Base-by-base conservation (phyloP, 164 flowering plant genomes). In the Piper betle region DNA sequence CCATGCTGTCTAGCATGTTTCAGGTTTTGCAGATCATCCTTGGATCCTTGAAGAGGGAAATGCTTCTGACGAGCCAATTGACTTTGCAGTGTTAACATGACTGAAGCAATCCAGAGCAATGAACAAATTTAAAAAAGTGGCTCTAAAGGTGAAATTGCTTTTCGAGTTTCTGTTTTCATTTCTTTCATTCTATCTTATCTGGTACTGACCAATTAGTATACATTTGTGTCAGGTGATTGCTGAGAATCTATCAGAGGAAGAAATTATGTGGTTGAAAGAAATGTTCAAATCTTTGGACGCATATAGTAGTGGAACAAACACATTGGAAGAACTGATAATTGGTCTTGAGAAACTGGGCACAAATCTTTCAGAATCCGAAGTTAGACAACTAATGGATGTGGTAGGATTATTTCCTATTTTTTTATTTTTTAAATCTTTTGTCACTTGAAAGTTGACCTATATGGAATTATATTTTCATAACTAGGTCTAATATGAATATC, bases 231-330 rank as follows among this genome's bases (percentile, higher is more conserved):
- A 25, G 33, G 33, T 25, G 33, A 25, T 93, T 75, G 99, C 99
- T 37, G 96, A 88, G 71, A 87, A 83, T 66, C 84, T 92, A 55
- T 92, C 98, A 60, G 98, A 92, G 74, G 98, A 92, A 78, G 98
- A 92, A 73, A 92, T 92, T 43, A 79, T 78, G 73, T 96, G 96
- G 52, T 81, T 89, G 80, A 89, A 90, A 77, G 99, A 86, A 72
- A 93, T 93, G 99, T 93, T 93, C 73, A 93, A 82, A 73, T 83
- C 91, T 68, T 86, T 93, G 86, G 97, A 93, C 77, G 88, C 96
- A 12, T 96, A 89, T 77, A 83, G 87, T 66, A 92, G 83, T 80
- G 96, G 97, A 73, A 84, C 94, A 43, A 85, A 90, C 71, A 93
- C 99, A 25, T 86, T 37, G 64, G 97, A 93, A 72, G 97, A 93